Conservation (phyloP, 768 basidiomycete genomes). For the Tephrocybe sp. region DNA sequence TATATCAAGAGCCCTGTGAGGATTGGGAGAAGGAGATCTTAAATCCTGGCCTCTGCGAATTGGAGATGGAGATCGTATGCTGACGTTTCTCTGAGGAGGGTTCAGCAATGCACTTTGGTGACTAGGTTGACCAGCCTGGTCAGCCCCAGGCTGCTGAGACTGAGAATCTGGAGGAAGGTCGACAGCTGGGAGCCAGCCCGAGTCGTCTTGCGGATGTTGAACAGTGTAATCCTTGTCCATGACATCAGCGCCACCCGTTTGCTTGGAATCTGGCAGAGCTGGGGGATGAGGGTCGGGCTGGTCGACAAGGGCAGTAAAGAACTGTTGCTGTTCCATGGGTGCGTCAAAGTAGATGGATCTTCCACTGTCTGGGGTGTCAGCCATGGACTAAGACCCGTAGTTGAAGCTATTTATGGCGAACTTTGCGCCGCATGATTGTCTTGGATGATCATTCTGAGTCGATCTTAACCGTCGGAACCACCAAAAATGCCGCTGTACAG, state of each 20-base stretch:
- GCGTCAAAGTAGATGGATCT: conserved; percentile 46
- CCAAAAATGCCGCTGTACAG: no score
- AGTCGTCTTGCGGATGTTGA: conserved; percentile 7
- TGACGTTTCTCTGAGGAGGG: neutral
- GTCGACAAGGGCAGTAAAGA: conserved; percentile 1
- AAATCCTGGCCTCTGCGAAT: neutral
- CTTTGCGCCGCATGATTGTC: neutral
- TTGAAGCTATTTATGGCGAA: conserved; percentile 5
- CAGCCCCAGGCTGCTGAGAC: neutral
- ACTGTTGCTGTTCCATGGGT: conserved; percentile 20
- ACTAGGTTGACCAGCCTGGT: neutral
- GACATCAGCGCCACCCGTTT: neutral
- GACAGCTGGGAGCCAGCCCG: conserved; percentile 19
- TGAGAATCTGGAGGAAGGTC: conserved; percentile 13
- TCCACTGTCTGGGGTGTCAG: conserved; percentile 29
- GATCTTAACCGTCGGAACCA: no score
- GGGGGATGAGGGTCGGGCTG: neutral
- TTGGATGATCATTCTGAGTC: conserved; percentile 10
- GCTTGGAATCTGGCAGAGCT: neutral
- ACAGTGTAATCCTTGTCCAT: neutral
- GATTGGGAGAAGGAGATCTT: conserved; percentile 4
- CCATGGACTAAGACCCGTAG: conserved; percentile 10
- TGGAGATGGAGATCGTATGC: neutral
- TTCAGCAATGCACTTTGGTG: neutral
- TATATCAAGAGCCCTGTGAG: neutral